Conservation (phyloP, 2,329 filamentous ascomycete genomes). For the Xylariaceae sp. region DNA sequence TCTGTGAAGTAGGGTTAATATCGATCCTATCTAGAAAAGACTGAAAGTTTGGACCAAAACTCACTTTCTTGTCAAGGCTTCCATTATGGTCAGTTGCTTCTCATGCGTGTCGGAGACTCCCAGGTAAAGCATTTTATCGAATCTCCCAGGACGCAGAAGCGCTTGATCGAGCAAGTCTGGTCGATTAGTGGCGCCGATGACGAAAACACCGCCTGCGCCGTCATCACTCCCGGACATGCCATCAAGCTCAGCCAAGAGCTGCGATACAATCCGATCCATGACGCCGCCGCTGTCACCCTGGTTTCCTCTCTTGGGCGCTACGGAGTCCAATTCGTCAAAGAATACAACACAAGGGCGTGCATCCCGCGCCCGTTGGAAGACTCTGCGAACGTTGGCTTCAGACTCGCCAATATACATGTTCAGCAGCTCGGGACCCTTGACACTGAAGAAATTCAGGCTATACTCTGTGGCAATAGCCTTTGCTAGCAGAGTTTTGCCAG, state of each 20-base stretch:
- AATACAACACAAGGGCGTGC: conserved; percentile 86
- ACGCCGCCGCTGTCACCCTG: conserved; percentile 96
- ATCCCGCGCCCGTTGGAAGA: conserved; percentile 83
- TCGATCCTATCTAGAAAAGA: background rate
- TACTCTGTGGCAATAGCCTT: conserved; percentile 94
- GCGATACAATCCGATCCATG: conserved; percentile 96
- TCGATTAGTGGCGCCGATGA: conserved; percentile 92
- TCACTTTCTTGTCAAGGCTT: conserved; percentile 90
- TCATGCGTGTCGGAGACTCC: conserved; percentile 95
- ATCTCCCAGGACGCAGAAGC: conserved; percentile 80
- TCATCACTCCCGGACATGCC: conserved; percentile 95
- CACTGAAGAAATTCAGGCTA: conserved; percentile 89
- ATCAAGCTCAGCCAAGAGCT: conserved; percentile 89
- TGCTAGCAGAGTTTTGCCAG: conserved; percentile 86
- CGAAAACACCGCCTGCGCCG: conserved; percentile 78
- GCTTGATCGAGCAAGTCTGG: conserved; percentile 91
- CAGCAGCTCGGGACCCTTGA: conserved; percentile 85
- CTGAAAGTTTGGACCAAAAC: conserved; percentile 33
- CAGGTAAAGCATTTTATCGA: conserved; percentile 98
- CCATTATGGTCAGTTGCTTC: conserved; percentile 90
- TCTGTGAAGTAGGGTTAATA: conserved; percentile 41
- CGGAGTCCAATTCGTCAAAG: conserved; percentile 89
- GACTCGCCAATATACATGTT: conserved; percentile 98
- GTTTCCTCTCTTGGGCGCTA: conserved; percentile 93
- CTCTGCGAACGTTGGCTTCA: conserved; percentile 83